Evolutionary conservation across 129 eudicot species (phyloP).

Genomic region (Pseudognaphalium luteoalbum): DNA sequence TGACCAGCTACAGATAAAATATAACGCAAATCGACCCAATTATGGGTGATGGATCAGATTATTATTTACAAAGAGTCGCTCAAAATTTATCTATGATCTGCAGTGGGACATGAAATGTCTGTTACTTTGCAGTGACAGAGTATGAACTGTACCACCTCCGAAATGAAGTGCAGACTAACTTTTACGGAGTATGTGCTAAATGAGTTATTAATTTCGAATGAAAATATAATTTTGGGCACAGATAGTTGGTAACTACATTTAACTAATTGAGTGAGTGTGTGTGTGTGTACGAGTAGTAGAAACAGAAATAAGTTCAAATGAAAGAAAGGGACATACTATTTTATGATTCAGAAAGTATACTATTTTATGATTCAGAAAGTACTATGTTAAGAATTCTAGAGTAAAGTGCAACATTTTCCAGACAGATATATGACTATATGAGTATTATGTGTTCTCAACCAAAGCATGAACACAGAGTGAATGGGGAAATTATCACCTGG

Average conservation of each 20-base stretch:
- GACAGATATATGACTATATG: background rate
- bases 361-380: background rate
- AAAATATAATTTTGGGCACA: background rate
- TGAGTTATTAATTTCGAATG: background rate
- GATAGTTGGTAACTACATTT: background rate
- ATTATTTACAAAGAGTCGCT: background rate
- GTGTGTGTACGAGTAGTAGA: background rate
- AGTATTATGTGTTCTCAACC: background rate
- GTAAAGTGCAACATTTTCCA: background rate
- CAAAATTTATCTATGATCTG: background rate
- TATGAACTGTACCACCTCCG: conserved; percentile 9
- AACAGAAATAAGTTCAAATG: background rate
- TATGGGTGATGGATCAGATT: background rate
- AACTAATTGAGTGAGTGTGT: background rate
- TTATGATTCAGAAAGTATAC: background rate
- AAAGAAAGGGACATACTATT: background rate
- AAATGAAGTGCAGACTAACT: conserved; percentile 14
- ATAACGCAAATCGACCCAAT: background rate
- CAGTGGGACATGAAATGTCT: conserved; percentile 10
- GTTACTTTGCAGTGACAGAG: conserved; percentile 8
- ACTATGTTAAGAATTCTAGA: background rate
- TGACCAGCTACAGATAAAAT: background rate
- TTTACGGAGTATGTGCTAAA: background rate
- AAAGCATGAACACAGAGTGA: background rate
- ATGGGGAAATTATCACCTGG: conserved; percentile 56